Base-by-base conservation (phyloP, 345 rosid species). In the Euphorbia tirucalli region DNA sequence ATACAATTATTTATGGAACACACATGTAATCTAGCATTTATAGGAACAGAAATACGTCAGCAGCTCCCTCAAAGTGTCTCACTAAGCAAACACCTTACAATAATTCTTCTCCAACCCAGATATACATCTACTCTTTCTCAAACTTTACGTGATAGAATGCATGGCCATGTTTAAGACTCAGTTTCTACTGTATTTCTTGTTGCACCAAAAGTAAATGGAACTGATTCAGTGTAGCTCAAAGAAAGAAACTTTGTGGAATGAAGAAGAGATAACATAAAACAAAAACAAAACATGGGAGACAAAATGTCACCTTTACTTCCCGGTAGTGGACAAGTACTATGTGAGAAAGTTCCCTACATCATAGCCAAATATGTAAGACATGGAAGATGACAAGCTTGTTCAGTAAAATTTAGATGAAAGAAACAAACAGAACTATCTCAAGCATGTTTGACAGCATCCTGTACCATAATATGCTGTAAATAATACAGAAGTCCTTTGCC, bases 281-380 rank as follows among this genome's bases (percentile, higher is more conserved):
- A n/a, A 35, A 68, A 49, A 24, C 1, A 19, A 56, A 41, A 46
- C 18, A 46, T 1, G 50, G 31, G 63, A 70, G 60, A 66, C 0
- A 50, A 43, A 39, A 44, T 49, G 71, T 66, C 19, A 92, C 99
- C 97, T 88, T 89, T 37, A 95, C 97, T 78, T 90, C 97, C 31
- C 84, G 85, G 74, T 92, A 95, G 77, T 95, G 99, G 61, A 95
- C 99, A 71, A 95, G 84, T 79, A 90, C 99, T 63, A 95, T 92
- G 80, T 88, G 86, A 5, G 90, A 84, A 67, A 82, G 89, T 72
- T 90, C 88, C 86, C 99, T 92, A 96, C 81, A 82, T 61, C 59
- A 69, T 57, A 66, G 68, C 58, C 72, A 80, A 71, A 49, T n/a
- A 52, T 11, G 39, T 55, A 39, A 72, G 78, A 62, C 83, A 49